Evolutionary conservation across 306 rosid species (phyloP).

Genomic region (Corylus americana): DNA sequence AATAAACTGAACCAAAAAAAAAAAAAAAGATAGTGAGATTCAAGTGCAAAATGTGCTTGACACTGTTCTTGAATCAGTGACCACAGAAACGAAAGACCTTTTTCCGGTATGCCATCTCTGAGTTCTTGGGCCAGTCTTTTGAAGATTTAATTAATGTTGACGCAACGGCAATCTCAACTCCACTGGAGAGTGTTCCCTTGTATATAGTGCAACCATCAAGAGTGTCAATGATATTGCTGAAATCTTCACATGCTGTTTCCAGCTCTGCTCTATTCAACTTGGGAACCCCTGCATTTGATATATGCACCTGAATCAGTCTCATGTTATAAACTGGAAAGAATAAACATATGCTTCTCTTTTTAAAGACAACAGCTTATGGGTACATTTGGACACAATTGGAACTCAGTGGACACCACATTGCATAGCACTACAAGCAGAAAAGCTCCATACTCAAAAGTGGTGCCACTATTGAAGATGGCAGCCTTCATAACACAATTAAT

Average conservation of each 20-base stretch:
- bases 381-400: slow-evolving; percentile 5
- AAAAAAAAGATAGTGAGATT: neutral
- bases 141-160: slow-evolving; percentile 51
- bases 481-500: neutral
- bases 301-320: slow-evolving; percentile 5
- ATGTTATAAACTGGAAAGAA: neutral
- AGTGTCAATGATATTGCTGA: slow-evolving; percentile 73
- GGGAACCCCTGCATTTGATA: slow-evolving; percentile 71
- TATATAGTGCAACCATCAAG: slow-evolving; percentile 50
- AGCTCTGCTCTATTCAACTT: slow-evolving; percentile 78
- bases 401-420: neutral
- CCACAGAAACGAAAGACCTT: slow-evolving; percentile 50
- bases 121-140: slow-evolving; percentile 73
- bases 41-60: neutral
- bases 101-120: slow-evolving; percentile 62
- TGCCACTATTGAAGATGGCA: neutral
- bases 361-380: neutral
- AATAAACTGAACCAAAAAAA: neutral
- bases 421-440: slow-evolving; percentile 1
- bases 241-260: slow-evolving; percentile 93
- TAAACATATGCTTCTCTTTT: neutral
- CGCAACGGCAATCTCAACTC: slow-evolving; percentile 93
- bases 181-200: slow-evolving; percentile 91
- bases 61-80: slow-evolving; percentile 6
- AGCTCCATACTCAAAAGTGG: slow-evolving; percentile 1